Base-by-base conservation (phyloP, 148 eudicot species). In the Diospyros kaki region DNA sequence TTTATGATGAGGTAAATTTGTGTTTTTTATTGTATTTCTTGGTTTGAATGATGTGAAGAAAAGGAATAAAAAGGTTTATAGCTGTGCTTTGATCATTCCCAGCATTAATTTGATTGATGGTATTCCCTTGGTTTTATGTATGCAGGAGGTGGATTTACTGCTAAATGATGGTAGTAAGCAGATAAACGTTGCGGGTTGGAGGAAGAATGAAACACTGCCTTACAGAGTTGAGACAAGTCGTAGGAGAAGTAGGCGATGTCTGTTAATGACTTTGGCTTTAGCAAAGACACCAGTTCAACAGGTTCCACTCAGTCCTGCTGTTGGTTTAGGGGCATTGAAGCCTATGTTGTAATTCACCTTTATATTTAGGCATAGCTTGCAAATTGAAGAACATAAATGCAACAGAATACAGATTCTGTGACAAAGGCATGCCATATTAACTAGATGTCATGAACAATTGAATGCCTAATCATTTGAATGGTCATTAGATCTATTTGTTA, bases 161-260 rank as follows among this genome's bases (percentile, higher is more conserved):
- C 84, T 92, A 63, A 95, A 95, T 88, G 99, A 95, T 86, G 99
- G 99, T 67, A 95, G 99, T 87, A 95, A 95, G 84, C 97, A 95
- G 77, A 81, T 92, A 65, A 93, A 91, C 84, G 99, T 88, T 69
- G 73, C 81, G 51, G 88, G 84, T 46, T 95, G 99, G 99, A 90
- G 96, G 83, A 95, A 86, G 80, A 84, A 87, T 87, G 81, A 82
- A 69, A 77, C 86, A 72, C 83, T 95, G 70, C 82, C 96, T 76
- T 85, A 83, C 69, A 86, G 99, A 81, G 98, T 95, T 73, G 97
- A 95, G 81, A 74, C 88, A 81, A 95, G 99, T 77, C 89, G 97
- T 77, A 86, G 99, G 78, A 93, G 97, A 86, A 95, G 99, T 78
- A 83, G 97, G 51, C 90, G 99, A 44, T 95, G 99, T 84, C 87